Conservation (phyloP, 805 yeast species). For the Suhomyces sp. region DNA sequence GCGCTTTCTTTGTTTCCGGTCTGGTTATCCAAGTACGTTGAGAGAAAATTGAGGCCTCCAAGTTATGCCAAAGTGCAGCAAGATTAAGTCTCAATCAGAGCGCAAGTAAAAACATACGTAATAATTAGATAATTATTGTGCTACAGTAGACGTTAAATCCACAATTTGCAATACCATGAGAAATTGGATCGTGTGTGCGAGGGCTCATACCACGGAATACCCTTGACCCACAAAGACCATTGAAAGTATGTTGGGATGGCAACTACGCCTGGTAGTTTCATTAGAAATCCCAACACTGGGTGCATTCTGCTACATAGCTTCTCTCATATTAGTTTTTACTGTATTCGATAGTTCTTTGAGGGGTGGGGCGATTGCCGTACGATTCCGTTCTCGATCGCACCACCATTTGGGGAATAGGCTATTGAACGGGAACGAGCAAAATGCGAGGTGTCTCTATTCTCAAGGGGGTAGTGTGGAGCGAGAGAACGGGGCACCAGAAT, state of each 20-base stretch:
- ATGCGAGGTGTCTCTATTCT: neutral
- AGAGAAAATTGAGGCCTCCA: slow-evolving; percentile 83
- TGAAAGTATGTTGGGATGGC: neutral
- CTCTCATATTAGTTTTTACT: neutral
- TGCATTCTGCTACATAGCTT: neutral
- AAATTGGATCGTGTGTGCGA: neutral
- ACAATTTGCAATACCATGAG: neutral
- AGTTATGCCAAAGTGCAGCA: slow-evolving; percentile 96
- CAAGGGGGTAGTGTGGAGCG: neutral
- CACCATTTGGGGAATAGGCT: neutral
- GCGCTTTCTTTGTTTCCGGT: slow-evolving; percentile 79
- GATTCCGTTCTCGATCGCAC: neutral
- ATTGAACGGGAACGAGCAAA: neutral
- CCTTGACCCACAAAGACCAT: neutral
- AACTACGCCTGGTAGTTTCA: neutral
- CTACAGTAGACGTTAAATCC: neutral
- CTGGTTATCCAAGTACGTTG: slow-evolving; percentile 76
- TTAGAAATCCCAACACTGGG: neutral
- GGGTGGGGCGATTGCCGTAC: neutral
- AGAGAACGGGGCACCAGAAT: neutral
- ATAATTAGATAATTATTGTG: neutral
- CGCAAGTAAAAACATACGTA: neutral
- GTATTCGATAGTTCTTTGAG: neutral
- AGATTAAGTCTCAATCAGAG: slow-evolving; percentile 34
- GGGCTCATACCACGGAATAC: neutral